Evolutionary conservation across 768 basidiomycete genomes (phyloP).

Genomic region (Nidularia sp.): DNA sequence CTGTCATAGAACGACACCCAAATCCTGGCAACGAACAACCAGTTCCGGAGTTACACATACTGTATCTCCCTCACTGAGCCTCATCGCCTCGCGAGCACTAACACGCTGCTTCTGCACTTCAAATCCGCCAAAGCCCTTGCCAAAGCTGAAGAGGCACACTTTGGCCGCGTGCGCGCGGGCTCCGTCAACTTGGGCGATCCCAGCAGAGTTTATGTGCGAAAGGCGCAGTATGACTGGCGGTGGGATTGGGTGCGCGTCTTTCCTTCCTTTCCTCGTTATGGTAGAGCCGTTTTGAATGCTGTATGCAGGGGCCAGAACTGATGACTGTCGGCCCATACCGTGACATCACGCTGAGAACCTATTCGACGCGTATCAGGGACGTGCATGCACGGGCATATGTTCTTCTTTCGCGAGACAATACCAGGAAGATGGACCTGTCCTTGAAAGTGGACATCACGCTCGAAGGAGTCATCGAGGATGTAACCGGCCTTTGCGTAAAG

Average conservation of each 20-base stretch:
- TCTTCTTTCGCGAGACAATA: not conserved
- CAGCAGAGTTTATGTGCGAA: constrained; percentile 85
- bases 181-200: constrained; percentile 88
- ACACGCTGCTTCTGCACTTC: constrained; percentile 83
- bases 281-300: not conserved
- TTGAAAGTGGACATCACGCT: constrained; percentile 47
- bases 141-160: constrained; percentile 63
- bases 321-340: constrained; percentile 91
- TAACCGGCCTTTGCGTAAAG: constrained; percentile 38
- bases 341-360: constrained; percentile 68
- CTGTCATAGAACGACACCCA: too few relatives aligned
- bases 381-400: constrained; percentile 59
- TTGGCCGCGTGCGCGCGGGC: constrained; percentile 70
- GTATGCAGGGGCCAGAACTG: constrained; percentile 62
- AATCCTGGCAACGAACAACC: too few relatives aligned
- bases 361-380: constrained; percentile 59
- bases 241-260: constrained; percentile 30
- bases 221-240: constrained; percentile 76
- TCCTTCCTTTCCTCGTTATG: too few relatives aligned
- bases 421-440: constrained; percentile 40
- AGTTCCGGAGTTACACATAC: too few relatives aligned
- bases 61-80: not conserved
- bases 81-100: constrained; percentile 38
- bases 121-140: constrained; percentile 52
- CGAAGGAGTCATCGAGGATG: constrained; percentile 31